Evolutionary conservation across 768 basidiomycete species (phyloP), one percentile per base, ranked within the genome.

Genomic region (Mycena belliarum): DNA sequence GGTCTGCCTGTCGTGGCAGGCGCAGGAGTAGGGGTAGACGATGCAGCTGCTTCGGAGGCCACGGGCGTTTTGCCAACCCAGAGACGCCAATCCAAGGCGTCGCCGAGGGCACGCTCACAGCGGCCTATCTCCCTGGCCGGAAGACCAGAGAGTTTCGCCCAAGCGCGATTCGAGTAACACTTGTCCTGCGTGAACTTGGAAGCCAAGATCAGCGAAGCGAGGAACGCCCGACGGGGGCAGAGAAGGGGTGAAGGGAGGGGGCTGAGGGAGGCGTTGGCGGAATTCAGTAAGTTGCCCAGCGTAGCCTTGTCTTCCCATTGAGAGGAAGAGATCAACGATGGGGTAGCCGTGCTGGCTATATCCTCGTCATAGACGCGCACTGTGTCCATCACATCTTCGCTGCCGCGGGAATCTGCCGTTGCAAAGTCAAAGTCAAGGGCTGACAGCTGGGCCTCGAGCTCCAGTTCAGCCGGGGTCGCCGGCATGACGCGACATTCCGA

Each of bases 181-280:
- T 91, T 87, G 67, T 98, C 95, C 75, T 95, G 93, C 60, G 90
- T 85, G 69, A 95, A 95, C 66, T 98, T 98, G 16, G 90, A 89
- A 0, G 95, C 95, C 49, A 93, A 79, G 54, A 98, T 93, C 40
- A 98, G 76, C 0, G 91, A 86, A 0, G 93, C 93, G 10, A 97
- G 79, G 72, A 98, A 97, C 0, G 93, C 84, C 24, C 95, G 83
- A 25, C 95, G 84, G 2, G 95, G 93, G 66, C 95, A 96, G 40
- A 93, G 80, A 25, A 97, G 81, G 0, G 92, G 90, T 0, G 88
- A 91, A 0, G 89, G 88, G n/a, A 89, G 81, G 7, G 67, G 76
- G 55, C 57, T 33, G 33, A 40, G 47, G 59, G 57, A 7, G 54
- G 69, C 33, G 54, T 63, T n/a, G 60, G 60, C 35, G 49, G 47